phyloP scores from a whole-genome alignment of 805 yeast genomes.

The Ogataea neopini region DNA sequence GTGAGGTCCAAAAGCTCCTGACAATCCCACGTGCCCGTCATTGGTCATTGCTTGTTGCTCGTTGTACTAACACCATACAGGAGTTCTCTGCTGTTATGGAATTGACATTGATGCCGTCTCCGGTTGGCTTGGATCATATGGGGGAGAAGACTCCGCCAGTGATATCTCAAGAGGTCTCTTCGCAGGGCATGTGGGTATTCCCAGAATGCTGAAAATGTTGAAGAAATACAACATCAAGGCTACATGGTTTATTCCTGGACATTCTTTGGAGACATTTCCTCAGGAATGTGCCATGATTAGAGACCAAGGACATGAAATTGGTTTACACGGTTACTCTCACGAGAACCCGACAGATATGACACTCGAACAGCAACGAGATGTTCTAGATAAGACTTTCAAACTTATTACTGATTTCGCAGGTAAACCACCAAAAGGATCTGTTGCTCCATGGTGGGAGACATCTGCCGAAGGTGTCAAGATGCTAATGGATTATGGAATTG shows the following conservation, averaged over 20 bases:
- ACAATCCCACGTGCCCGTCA: too few relatives aligned
- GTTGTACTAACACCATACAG: constrained; percentile 16
- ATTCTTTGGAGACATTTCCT: constrained; percentile 41
- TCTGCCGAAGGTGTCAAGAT: constrained; percentile 36
- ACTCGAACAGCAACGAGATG: constrained; percentile 37
- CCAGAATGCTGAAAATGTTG: constrained; percentile 36
- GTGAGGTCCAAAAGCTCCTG: too few relatives aligned
- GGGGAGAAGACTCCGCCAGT: constrained; percentile 39
- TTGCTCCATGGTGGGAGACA: constrained; percentile 43
- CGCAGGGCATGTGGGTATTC: constrained; percentile 40
- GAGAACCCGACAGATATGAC: constrained; percentile 40
- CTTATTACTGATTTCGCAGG: constrained; percentile 37
- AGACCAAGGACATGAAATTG: constrained; percentile 39
- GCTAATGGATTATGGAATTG: constrained; percentile 38
- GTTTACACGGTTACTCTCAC: constrained; percentile 41
- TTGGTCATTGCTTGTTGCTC: too few relatives aligned
- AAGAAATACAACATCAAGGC: constrained; percentile 38
- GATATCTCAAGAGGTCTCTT: constrained; percentile 40
- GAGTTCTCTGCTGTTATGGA: constrained; percentile 39
- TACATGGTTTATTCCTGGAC: constrained; percentile 42
- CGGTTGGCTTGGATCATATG: constrained; percentile 41
- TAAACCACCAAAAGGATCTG: constrained; percentile 38
- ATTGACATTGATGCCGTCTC: constrained; percentile 41
- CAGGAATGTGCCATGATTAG: constrained; percentile 37
- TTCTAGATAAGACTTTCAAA: constrained; percentile 35